Base-by-base conservation (phyloP, 768 basidiomycete species). In the Hypholoma fasciculare region DNA sequence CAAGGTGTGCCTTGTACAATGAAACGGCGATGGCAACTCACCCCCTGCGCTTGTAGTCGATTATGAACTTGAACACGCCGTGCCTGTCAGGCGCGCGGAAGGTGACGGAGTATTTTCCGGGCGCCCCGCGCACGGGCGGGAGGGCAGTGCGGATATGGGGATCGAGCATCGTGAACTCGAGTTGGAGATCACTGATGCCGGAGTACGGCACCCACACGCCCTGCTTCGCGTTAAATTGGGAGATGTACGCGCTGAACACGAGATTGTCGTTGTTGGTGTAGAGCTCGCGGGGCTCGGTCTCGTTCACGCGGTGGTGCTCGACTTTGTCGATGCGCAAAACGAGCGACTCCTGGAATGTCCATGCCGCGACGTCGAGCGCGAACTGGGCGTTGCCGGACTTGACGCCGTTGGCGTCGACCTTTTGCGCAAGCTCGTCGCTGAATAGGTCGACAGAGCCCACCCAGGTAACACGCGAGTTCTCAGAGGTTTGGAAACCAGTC, bases 131-230 rank as follows among this genome's bases (percentile, higher is more conserved):
- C 8, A 86, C 83, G 11, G 89, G 80, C 11, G 72, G 77, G 9
- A 99, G 80, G 7, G 89, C 75, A 13, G 87, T 93, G 37, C 97
- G 92, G 59, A 98, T 77, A 72, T 97, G 95, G 1, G 97, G 97
- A 71, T 99, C 97, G 40, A 99, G 86, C 97, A 99, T 99, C 19
- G 94, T 96, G 70, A 98, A 98, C 65, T 96, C 96, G 51, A 98
- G 80, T 65, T 98, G 96, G 27, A 98, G 69, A 69, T 98, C 97
- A 11, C 75, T 71, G 51, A 94, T 71, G 34, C 80, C 83, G 12
- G 87, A 86, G 69, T 87, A 87, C 0, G 93, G 88, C 52, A 76
- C 75, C 94, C 94, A 98, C 12, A 69, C 70, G 8, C 76, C 74
- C 6, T 77, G 79, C 57, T 69, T 69, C 19, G 86, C 71, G 64